Percentiles rank a stretch among this genome's conserved stretches.
Evolutionary conservation across 768 basidiomycete species (phyloP).

Genomic region (Candolleomyces eurysporus): DNA sequence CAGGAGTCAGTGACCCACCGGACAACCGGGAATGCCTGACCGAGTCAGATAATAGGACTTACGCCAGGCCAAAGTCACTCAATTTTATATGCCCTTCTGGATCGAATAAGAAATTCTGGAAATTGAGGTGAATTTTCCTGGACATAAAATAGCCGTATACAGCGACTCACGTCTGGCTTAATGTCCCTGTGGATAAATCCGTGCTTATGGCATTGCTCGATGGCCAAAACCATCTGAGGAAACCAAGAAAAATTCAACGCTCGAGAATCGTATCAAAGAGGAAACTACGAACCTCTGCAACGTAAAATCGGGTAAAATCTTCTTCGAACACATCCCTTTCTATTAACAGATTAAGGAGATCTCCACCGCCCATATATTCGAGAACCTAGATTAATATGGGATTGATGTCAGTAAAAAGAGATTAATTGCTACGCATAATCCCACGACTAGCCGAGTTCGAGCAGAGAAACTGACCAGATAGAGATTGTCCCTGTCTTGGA

Average conservation of each 20-base stretch:
- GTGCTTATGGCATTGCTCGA: constrained; percentile 89
- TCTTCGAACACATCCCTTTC: constrained; percentile 90
- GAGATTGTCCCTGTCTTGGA: constrained; percentile 92
- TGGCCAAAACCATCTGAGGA: constrained; percentile 84
- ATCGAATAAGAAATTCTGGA: constrained; percentile 93
- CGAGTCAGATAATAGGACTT: constrained; percentile 37
- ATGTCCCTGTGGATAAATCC: constrained; percentile 99
- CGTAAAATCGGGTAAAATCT: constrained; percentile 89
- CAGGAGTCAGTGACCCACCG: constrained; percentile 16
- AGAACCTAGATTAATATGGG: constrained; percentile 58
- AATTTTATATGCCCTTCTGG: constrained; percentile 91
- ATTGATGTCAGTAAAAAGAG: constrained; percentile 40
- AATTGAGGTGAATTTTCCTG: constrained; percentile 16
- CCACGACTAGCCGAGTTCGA: constrained; percentile 25
- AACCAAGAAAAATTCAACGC: constrained; percentile 14
- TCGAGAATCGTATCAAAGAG: neutral
- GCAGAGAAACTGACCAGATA: constrained; percentile 70
- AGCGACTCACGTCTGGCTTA: constrained; percentile 77
- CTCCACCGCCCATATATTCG: constrained; percentile 95
- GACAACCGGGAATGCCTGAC: constrained; percentile 1
- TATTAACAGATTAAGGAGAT: constrained; percentile 93
- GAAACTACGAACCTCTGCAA: constrained; percentile 69
- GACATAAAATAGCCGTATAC: constrained; percentile 11
- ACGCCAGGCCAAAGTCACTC: constrained; percentile 95
- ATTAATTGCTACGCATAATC: constrained; percentile 44